These are phyloP conservation scores for Rhynchosporium agropyri DNA, from an alignment of 2,329 filamentous ascomycete species.

Conservation along the genomic window DNA sequence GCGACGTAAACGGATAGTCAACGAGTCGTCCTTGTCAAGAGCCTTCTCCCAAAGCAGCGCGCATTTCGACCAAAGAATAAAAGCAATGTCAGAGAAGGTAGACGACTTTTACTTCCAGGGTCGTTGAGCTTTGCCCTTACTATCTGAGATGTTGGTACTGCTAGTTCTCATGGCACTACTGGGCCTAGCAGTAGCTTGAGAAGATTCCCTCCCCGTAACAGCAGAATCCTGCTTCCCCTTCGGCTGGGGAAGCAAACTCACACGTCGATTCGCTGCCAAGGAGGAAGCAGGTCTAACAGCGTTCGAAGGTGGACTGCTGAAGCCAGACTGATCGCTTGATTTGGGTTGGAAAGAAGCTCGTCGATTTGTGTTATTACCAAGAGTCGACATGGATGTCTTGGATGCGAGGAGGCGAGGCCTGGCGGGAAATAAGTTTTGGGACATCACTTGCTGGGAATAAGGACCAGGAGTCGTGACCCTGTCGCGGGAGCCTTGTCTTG, in stretches of 20 bases:
- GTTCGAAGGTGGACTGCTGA: constrained; percentile 36
- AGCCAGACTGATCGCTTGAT: constrained; percentile 42
- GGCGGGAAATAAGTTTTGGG: constrained; percentile 46
- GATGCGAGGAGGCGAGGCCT: constrained; percentile 37
- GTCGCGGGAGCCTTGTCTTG: constrained; percentile 55
- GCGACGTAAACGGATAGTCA: background rate
- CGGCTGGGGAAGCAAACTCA: constrained; percentile 56
- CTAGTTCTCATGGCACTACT: constrained; percentile 47
- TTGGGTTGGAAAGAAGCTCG: constrained; percentile 58
- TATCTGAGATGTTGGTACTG: constrained; percentile 35
- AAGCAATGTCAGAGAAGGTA: background rate
- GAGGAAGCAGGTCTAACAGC: constrained; percentile 58
- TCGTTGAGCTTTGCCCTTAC: constrained; percentile 34
- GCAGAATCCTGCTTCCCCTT: constrained; percentile 39
- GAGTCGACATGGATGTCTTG: constrained; percentile 49
- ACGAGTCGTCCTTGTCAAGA: background rate
- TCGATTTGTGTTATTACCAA: constrained; percentile 46
- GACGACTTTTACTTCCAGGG: constrained; percentile 31
- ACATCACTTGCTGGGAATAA: constrained; percentile 50
- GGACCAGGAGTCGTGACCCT: constrained; percentile 57
- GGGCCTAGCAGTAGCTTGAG: constrained; percentile 51
- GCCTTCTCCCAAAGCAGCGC: background rate
- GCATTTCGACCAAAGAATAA: background rate
- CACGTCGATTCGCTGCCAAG: constrained; percentile 53
- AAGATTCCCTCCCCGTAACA: constrained; percentile 52